Conservation (phyloP, 1,284 basidiomycete species). For the Ganoderma boninense region DNA sequence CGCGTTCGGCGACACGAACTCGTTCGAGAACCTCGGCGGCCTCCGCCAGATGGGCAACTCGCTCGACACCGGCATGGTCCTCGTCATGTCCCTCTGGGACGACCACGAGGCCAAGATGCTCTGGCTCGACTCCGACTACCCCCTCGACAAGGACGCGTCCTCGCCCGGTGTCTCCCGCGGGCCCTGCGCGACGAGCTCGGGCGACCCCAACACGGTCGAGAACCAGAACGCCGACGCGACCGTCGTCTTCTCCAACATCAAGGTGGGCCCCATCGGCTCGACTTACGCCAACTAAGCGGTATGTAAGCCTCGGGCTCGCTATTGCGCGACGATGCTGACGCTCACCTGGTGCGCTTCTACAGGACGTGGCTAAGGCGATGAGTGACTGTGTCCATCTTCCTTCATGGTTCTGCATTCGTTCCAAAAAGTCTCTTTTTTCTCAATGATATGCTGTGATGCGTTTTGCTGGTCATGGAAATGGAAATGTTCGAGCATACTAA, state of each 20-base stretch:
- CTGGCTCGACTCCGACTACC: conserved; percentile 68
- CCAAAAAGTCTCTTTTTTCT: not conserved
- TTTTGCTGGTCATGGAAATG: not conserved
- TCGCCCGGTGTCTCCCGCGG: conserved; percentile 61
- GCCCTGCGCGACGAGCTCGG: conserved; percentile 57
- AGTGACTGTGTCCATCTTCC: not conserved
- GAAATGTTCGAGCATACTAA: no score
- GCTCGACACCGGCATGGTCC: conserved; percentile 58
- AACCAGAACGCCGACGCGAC: conserved; percentile 45
- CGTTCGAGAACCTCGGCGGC: conserved; percentile 46
- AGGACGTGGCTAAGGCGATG: not conserved
- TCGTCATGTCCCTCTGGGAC: conserved; percentile 65
- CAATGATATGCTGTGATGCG: not conserved
- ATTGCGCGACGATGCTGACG: no score
- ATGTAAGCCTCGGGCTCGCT: not conserved
- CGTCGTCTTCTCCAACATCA: conserved; percentile 67
- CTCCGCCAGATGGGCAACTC: conserved; percentile 53
- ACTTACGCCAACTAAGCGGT: conserved; percentile 44
- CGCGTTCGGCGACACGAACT: conserved; percentile 47
- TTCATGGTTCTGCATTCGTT: conserved; percentile 7
- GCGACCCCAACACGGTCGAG: conserved; percentile 57
- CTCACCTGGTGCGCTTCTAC: not conserved
- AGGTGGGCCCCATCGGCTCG: conserved; percentile 59
- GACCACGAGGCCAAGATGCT: conserved; percentile 65
- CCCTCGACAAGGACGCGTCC: conserved; percentile 48